Base-by-base conservation (phyloP, 2,329 filamentous ascomycete genomes). In the Botrytis fabae region DNA sequence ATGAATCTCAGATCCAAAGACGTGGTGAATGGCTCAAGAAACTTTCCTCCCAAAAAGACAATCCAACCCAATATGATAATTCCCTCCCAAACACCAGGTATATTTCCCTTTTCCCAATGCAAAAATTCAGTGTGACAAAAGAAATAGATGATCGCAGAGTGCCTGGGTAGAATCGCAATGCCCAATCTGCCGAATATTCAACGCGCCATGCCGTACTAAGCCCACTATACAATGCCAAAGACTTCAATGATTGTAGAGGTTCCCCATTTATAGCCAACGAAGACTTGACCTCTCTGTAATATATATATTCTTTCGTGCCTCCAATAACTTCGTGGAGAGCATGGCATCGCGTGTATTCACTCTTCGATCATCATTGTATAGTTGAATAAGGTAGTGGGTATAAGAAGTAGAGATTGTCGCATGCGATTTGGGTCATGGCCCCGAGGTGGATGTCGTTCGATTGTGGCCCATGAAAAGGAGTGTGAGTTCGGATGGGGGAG, bases 31-130 rank as follows among this genome's bases (percentile, higher is more conserved):
- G 73, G 71, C 64, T 60, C 20, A 74, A 70, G 72, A 73, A 70
- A 59, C 64, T 48, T 48, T 72, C 70, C 68, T 38, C 51, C 22
- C 51, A 57, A 57, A 57, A 65, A 73, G 62, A 20, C 72, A 73
- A 71, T 70, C n/a, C 48, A 60, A 70, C 73, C 25, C 44, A 57
- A 54, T 62, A 69, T 65, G 35, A 48, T 72, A 57, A 72, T 73
- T 73, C 62, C 62, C 72, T 75, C 75, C 74, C 75, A 66, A 78
- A 80, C 78, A 79, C 79, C 79, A 75, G 78, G 78, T 79, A 80
- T 79, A 78, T 74, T 77, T 74, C 78, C 78, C 75, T 78, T 77
- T 78, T 73, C 77, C 75, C 78, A 75, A 80, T 80, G 78, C 77
- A 74, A 76, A 60, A 61, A 63, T 40, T 48, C 73, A 71, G 35